Percentiles rank a stretch among this genome's conserved stretches.
phyloP scores from a whole-genome alignment of 73 alveolate species.

The Paramecium biaurelia region DNA sequence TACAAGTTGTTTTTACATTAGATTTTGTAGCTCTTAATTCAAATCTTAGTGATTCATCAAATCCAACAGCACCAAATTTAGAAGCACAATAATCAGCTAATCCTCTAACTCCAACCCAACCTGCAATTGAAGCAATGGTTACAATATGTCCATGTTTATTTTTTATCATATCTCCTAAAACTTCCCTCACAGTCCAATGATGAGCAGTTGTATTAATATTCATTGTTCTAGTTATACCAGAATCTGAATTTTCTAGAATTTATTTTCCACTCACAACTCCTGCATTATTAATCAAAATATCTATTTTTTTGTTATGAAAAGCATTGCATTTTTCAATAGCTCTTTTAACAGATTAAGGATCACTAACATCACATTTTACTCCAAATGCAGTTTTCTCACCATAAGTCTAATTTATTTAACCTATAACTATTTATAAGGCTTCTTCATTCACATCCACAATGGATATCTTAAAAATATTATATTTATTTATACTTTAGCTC shows the following conservation, averaged over 20 bases:
- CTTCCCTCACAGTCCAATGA: slow-evolving; percentile 76
- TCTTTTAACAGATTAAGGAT: slow-evolving; percentile 52
- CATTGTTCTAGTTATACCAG: slow-evolving; percentile 65
- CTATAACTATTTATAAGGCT: slow-evolving; percentile 67
- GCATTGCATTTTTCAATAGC: slow-evolving; percentile 63
- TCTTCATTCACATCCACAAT: slow-evolving; percentile 75
- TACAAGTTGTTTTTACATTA: slow-evolving; percentile 81
- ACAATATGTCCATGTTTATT: slow-evolving; percentile 83
- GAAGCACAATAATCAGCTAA: slow-evolving; percentile 84
- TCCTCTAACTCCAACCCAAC: slow-evolving; percentile 74
- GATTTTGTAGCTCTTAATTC: slow-evolving; percentile 69
- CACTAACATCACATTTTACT: slow-evolving; percentile 75
- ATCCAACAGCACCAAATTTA: slow-evolving; percentile 85
- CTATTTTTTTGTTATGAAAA: slow-evolving; percentile 68
- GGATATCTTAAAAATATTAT: not conserved
- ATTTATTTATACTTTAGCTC: slow-evolving; percentile 55
- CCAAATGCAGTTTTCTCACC: slow-evolving; percentile 60
- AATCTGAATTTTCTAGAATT: slow-evolving; percentile 67
- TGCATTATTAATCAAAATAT: slow-evolving; percentile 84
- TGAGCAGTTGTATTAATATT: slow-evolving; percentile 79
- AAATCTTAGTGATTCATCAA: slow-evolving; percentile 81
- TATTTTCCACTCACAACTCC: slow-evolving; percentile 86
- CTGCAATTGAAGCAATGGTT: slow-evolving; percentile 82
- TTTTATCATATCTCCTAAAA: slow-evolving; percentile 77
- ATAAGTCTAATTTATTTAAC: slow-evolving; percentile 28